phyloP scores from a whole-genome alignment of 805 yeast species.

The Starmerella apicola region DNA sequence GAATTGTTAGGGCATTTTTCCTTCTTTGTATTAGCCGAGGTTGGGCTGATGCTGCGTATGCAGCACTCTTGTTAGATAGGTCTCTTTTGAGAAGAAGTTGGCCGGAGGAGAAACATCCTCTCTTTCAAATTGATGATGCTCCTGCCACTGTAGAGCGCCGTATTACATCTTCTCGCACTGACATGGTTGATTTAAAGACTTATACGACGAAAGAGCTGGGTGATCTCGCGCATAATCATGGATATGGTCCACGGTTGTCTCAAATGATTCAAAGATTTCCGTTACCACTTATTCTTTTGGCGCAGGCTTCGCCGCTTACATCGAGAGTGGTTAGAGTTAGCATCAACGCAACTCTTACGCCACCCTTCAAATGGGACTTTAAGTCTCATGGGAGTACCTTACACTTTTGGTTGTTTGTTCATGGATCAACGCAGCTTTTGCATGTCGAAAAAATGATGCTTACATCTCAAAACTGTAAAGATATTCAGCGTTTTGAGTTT shows the following conservation, averaged over 20 bases:
- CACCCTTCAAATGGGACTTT: conserved; percentile 65
- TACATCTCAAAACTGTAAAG: conserved; percentile 41
- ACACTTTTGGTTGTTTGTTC: conserved; percentile 79
- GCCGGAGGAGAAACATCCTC: conserved; percentile 74
- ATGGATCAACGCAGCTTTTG: conserved; percentile 67
- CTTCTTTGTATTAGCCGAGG: conserved; percentile 74
- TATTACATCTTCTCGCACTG: conserved; percentile 39
- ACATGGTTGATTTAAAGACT: conserved; percentile 58
- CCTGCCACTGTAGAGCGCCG: conserved; percentile 37
- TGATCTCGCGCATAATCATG: conserved; percentile 71
- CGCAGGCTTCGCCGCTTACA: conserved; percentile 83
- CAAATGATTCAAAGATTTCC: conserved; percentile 64
- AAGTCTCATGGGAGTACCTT: conserved; percentile 71
- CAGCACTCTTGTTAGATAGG: conserved; percentile 70
- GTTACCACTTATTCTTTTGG: conserved; percentile 45
- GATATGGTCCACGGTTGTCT: conserved; percentile 55
- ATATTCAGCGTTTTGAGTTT: conserved; percentile 66
- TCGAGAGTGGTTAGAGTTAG: conserved; percentile 71
- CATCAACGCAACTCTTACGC: conserved; percentile 43
- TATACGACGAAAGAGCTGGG: conserved; percentile 70
- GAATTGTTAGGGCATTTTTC: conserved; percentile 86
- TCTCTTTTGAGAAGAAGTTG: conserved; percentile 75
- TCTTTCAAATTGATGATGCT: conserved; percentile 63
- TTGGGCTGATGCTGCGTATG: conserved; percentile 75
- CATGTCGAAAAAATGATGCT: conserved; percentile 75